Base-by-base conservation (phyloP, 495 filamentous ascomycete genomes). In the Amorphotheca resinae region DNA sequence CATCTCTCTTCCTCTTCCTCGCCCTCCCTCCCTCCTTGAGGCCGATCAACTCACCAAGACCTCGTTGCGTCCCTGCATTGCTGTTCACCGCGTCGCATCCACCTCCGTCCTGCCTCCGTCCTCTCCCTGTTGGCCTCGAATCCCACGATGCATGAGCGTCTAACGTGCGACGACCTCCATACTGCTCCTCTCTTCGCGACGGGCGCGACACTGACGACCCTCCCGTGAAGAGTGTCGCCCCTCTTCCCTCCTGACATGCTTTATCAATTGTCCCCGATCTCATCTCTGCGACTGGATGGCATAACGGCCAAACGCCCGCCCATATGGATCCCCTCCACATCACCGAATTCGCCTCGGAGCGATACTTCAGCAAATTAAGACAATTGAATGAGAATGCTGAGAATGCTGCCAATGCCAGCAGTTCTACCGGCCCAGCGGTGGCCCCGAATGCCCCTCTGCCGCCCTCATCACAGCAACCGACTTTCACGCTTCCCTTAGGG, bases 311-410 rank as follows among this genome's bases (percentile, higher is more conserved):
- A 36, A 36, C 44, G 56, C 25, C 11, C 5, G 30, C 28, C 40
- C 57, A 31, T 52, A 70, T 73, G 70, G 72, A 75, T 44, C 69
- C 63, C 52, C 55, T 65, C 42, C 72, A 75, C 41, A 59, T 70
- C 33, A 72, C 69, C 34, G 72, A 76, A 48, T 76, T 76, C 62
- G 72, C 69, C 38, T 76, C 72, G 35, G 61, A 64, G 54, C 68
- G 67, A 48, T 76, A 68, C 45, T 63, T 72, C 39, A 60, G 65
- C 14, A 76, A 76, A 53, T 54, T 74, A 46, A 51, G 37, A 34
- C 45, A 46, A 31, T 28, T 57, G 9, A 48, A 49, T 44, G 38
- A 45, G 32, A 44, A 44, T 33, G 32, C 46, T 20, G 53, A 56
- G 31, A 32, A 37, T 46, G 38, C 38, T 18, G 22, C 40, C 8